Base-by-base conservation (phyloP, 495 filamentous ascomycete species). In the Talaromyces liani region DNA sequence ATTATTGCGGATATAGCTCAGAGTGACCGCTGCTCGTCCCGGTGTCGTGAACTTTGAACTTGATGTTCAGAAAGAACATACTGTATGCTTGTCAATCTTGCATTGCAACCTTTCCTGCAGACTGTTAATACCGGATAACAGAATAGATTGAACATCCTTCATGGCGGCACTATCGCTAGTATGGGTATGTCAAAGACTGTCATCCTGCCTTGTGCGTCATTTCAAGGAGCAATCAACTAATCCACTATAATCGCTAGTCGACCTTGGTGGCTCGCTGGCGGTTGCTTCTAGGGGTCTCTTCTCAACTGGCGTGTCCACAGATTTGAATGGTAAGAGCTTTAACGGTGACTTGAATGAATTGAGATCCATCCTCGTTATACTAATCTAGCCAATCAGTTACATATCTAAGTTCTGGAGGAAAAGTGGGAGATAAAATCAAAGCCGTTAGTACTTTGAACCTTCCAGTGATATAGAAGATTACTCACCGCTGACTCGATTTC, bases 151-250 rank as follows among this genome's bases (percentile, higher is more conserved):
- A 87, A 86, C 56, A 97, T 91, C 58, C 81, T 98, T 65, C 94
- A 98, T 77, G 94, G 94, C 53, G 94, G 93, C 41, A 95, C 94
- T 18, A 92, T 98, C 69, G 93, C 94, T 18, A 92, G 89, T 74
- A 91, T 98, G 89, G 86, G 87, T 86, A 79, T 58, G 71, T 58
- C 8, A 10, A 18, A 47, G 25, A 8, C 34, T 1, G 22, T 24
- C n/a, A 6, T 14, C 6, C 3, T 56, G 14, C 53, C 14, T n/a
- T n/a, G n/a, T n/a, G n/a, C 14, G n/a, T 25, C 58, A 14, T 4
- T 5, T 4, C 25, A 36, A 22, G 5, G 2, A 27, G 25, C 6
- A 60, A 16, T 39, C 1, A 1, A 41, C 39, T 60, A 24, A 60
- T 34, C 36, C 12, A 3, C 4, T 1, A 31, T 18, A 22, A 16